These are phyloP conservation scores for Chimonanthus praecox DNA, from an alignment of 164 flowering plant species.

Conservation along the genomic window DNA sequence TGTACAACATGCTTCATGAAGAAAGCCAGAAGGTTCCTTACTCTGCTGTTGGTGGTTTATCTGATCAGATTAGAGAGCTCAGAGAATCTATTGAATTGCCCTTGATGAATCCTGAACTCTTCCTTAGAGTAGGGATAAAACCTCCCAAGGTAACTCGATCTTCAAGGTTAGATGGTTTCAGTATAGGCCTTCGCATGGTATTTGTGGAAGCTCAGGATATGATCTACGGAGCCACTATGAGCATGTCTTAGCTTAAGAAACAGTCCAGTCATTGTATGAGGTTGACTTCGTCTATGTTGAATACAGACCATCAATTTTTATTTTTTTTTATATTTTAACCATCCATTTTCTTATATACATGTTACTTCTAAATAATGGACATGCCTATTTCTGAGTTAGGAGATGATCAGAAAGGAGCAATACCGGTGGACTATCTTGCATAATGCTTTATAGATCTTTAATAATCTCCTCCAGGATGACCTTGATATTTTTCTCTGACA, in stretches of 20 bases:
- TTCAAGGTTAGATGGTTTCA: neutral
- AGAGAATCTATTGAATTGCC: constrained; percentile 94
- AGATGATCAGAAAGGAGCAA: no score
- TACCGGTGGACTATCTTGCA: neutral
- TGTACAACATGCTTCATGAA: constrained; percentile 95
- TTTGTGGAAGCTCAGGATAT: neutral
- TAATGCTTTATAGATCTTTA: neutral
- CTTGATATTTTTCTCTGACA: neutral
- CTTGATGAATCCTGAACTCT: constrained; percentile 95
- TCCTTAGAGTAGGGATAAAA: constrained; percentile 85
- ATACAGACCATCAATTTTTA: neutral
- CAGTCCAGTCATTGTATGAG: neutral
- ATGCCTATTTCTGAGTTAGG: neutral
- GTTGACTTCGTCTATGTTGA: neutral
- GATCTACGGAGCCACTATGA: no score
- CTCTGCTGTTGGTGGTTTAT: constrained; percentile 93
- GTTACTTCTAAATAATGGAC: neutral
- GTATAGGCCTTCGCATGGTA: neutral
- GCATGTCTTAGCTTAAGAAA: neutral
- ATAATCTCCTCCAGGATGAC: neutral
- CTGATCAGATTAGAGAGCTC: constrained; percentile 81
- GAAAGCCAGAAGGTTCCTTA: constrained; percentile 96
- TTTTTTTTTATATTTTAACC: neutral
- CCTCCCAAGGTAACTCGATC: constrained; percentile 72
- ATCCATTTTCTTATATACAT: neutral